These are phyloP conservation scores for Claviceps sorghi DNA, from an alignment of 2,329 filamentous ascomycete genomes.

Conservation along the genomic window DNA sequence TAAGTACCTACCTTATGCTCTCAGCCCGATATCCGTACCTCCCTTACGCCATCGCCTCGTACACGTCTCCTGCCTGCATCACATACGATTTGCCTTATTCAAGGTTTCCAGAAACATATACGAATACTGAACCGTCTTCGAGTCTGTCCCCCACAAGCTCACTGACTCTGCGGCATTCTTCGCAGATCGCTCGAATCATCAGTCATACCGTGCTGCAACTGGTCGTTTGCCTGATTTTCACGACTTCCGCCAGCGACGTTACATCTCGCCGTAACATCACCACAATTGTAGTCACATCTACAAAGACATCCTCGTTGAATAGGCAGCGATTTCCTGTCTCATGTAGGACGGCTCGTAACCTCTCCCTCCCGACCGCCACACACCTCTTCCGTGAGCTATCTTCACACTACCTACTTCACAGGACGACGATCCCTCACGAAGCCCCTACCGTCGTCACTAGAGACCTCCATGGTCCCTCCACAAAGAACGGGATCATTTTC, in stretches of 20 bases:
- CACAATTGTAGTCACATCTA: background rate
- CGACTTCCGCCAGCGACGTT: background rate
- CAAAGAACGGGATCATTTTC: constrained; percentile 50
- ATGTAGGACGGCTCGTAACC: constrained; percentile 21
- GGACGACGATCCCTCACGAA: constrained; percentile 22
- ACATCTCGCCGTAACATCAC: background rate
- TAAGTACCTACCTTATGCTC: constrained; percentile 18
- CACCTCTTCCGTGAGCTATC: constrained; percentile 18
- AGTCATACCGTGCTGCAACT: background rate
- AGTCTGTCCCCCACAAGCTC: constrained; percentile 10
- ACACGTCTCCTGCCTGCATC: constrained; percentile 3
- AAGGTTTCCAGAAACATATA: background rate
- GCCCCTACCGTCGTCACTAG: constrained; percentile 19
- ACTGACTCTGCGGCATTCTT: constrained; percentile 12
- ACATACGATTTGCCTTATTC: background rate
- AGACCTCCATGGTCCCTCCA: constrained; percentile 42
- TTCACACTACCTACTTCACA: constrained; percentile 17
- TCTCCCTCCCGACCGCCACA: constrained; percentile 14
- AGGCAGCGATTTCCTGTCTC: constrained; percentile 10
- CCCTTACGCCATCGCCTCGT: constrained; percentile 4
- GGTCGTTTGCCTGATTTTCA: background rate
- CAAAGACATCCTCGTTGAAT: background rate
- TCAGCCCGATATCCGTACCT: constrained; percentile 16
- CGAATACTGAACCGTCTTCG: constrained; percentile 12
- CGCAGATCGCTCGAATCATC: background rate